Conservation (phyloP, 371 early-diverging fungal species). For the Mortierella sp. region DNA sequence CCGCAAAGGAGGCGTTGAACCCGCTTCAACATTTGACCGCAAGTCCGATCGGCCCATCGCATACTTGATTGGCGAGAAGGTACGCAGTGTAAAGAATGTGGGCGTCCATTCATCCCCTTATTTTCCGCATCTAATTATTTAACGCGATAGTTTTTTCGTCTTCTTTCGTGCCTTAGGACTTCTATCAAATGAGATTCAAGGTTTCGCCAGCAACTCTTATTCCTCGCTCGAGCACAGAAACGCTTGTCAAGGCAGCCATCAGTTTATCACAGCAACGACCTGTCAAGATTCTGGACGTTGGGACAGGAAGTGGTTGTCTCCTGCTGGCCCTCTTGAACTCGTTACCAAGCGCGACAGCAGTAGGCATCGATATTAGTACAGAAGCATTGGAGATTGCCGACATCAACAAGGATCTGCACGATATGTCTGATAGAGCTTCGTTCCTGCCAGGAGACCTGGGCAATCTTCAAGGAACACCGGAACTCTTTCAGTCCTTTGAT, state of each 20-base stretch:
- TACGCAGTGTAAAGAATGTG: background rate
- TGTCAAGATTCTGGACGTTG: constrained; percentile 74
- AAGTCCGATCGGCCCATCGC: constrained; percentile 67
- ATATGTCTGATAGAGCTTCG: constrained; percentile 42
- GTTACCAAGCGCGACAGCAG: constrained; percentile 57
- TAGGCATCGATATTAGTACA: constrained; percentile 77
- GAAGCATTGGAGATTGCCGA: constrained; percentile 71
- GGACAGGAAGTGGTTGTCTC: constrained; percentile 84
- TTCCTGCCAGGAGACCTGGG: constrained; percentile 65
- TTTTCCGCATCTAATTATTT: constrained; percentile 10
- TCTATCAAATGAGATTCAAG: constrained; percentile 69
- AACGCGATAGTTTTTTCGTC: background rate
- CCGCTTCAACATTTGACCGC: constrained; percentile 41
- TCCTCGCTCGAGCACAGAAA: constrained; percentile 80
- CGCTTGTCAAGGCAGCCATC: constrained; percentile 69
- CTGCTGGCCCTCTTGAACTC: constrained; percentile 69
- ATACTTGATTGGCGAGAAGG: constrained; percentile 71
- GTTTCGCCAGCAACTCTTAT: constrained; percentile 78
- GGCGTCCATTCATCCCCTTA: background rate
- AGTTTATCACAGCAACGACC: constrained; percentile 6
- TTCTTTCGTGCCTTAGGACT: constrained; percentile 57
- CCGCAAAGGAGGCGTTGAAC: constrained; percentile 56
- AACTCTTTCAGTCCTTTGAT: constrained; percentile 63
- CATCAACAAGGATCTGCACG: constrained; percentile 61
- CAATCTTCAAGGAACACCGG: constrained; percentile 32